Base-by-base conservation (phyloP, 805 yeast species). In the Starmerella sirachaensis region DNA sequence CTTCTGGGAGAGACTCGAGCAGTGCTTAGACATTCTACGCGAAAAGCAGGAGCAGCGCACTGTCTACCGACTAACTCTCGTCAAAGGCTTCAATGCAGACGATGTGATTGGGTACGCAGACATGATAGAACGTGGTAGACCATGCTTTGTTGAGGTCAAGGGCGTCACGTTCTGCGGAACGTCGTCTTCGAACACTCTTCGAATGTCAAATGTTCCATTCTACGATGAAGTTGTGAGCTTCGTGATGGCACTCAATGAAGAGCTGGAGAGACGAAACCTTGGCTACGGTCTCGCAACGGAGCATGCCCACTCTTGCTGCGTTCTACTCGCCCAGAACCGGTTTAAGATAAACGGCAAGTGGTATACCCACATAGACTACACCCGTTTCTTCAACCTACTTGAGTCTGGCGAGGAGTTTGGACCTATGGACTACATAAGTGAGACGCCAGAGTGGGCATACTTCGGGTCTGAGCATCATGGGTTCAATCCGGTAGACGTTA, bases 101-200 rank as follows among this genome's bases (percentile, higher is more conserved):
- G 93, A 82, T 45, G 48, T 52, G 6, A 67, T 67, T 18, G 81
- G 88, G 8, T 85, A 85, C 55, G 94, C 93, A 0, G 93, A 83
- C 54, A 66, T 86, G 66, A 91, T 86, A 14, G 78, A 69, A 42
- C 68, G 75, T 39, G 95, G 85, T 2, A 61, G 64, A 42, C 96
- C 96, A 2, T 77, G 93, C 29, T 81, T 85, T 50, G 79, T 85
- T 42, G 96, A 85, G 59, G 78, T 85, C 43, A 85, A 85, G 60
- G 96, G 96, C 38, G 95, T 94, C 10, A 85, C 96, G 0, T 85
- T 82, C 62, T 84, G 95, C 64, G 96, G 96, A 0, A 78, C 93
- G 0, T 79, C 94, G 31, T 77, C 93, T 0, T 78, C 93, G 29
- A 83, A 85, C 53, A 86, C 94, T 33, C 65, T 85, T 48, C 84